Base-by-base conservation (phyloP, 768 basidiomycete species). In the Cystobasidium tubakii region DNA sequence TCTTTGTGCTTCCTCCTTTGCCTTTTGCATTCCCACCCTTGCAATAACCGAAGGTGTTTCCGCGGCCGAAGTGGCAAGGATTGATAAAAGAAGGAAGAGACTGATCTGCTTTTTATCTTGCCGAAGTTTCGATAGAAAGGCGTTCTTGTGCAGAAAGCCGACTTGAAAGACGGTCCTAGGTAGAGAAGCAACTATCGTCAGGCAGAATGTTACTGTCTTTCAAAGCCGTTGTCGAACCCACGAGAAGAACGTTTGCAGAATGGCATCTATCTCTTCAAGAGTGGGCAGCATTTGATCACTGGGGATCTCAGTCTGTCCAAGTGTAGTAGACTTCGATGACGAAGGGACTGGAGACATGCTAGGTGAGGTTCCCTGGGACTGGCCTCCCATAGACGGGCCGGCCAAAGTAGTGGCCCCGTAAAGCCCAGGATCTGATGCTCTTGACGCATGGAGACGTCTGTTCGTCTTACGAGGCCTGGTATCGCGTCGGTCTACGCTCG, bases 51-150 rank as follows among this genome's bases (percentile, higher is more conserved):
- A 54, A 29, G 53, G 53, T 29, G 53, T 54, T 54, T 54, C 53
- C 10, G 53, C 53, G 6, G 53, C 53, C n/a, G 53, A 54, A n/a
- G 53, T 54, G 7, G 53, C 53, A n/a, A 54, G 53, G 21, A 54
- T 54, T n/a, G 53, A 6, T n/a, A 54, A 29, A n/a, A 54, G 53
- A 54, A 54, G 53, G 53, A 54, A 54, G 53, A 54, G 53, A 54
- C 53, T 54, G 53, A 54, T 54, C 27, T 54, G 53, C 53, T n/a
- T n/a, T 29, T 29, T 54, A 19, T 54, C 27, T 54, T 54, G 53
- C 21, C 53, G 53, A 29, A 54, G 27, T 19, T 54, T 54, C n/a
- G 53, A 54, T 29, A 54, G 21, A 29, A 54, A 54, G 21, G 53
- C 21, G 21, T 29, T 29, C 27, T 54, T 54, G 27, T 54, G 53